Percentiles rank a stretch among this genome's conserved stretches.
These are phyloP conservation scores for Moesziomyces parantarcticus DNA, from an alignment of 1,284 basidiomycete species.

Conservation along the genomic window DNA sequence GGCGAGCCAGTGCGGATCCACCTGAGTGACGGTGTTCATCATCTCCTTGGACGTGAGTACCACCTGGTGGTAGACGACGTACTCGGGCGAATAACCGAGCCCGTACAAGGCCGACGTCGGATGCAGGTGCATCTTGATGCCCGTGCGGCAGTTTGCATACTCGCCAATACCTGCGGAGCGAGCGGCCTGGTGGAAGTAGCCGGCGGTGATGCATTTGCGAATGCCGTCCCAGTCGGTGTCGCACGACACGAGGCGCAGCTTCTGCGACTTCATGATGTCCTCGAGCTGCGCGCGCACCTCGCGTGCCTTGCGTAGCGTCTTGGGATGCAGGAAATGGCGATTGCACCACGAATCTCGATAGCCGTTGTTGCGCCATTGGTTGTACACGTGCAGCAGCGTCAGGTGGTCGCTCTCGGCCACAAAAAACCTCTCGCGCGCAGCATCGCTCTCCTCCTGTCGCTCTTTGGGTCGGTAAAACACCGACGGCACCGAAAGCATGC, in stretches of 20 bases:
- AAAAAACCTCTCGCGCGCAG: constrained; percentile 96
- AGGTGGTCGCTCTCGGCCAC: constrained; percentile 98
- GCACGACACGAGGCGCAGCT: constrained; percentile 87
- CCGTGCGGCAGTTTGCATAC: constrained; percentile 97
- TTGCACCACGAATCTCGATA: constrained; percentile 90
- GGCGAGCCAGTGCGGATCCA: constrained; percentile 67
- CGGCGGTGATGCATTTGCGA: constrained; percentile 96
- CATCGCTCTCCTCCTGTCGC: constrained; percentile 93
- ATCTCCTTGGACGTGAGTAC: constrained; percentile 52
- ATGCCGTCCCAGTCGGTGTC: constrained; percentile 96
- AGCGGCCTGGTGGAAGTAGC: constrained; percentile 99
- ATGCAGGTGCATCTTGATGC: constrained; percentile 84
- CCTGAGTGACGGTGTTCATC: constrained; percentile 66
- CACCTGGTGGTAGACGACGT: constrained; percentile 93
- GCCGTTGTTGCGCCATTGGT: constrained; percentile 96
- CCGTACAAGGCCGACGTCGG: constrained; percentile 97
- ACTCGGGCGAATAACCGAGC: constrained; percentile 93
- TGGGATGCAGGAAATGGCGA: constrained; percentile 95
- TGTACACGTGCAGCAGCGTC: constrained; percentile 94
- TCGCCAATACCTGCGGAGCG: constrained; percentile 98
- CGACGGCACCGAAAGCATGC: constrained; percentile 92
- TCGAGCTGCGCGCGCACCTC: constrained; percentile 97
- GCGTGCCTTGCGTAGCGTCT: constrained; percentile 90
- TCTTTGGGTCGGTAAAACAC: constrained; percentile 97
- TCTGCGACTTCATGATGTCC: constrained; percentile 98